Evolutionary conservation across 2,329 filamentous ascomycete genomes (phyloP), one percentile per base, ranked within the genome.

Genomic region (Nemania abortiva): DNA sequence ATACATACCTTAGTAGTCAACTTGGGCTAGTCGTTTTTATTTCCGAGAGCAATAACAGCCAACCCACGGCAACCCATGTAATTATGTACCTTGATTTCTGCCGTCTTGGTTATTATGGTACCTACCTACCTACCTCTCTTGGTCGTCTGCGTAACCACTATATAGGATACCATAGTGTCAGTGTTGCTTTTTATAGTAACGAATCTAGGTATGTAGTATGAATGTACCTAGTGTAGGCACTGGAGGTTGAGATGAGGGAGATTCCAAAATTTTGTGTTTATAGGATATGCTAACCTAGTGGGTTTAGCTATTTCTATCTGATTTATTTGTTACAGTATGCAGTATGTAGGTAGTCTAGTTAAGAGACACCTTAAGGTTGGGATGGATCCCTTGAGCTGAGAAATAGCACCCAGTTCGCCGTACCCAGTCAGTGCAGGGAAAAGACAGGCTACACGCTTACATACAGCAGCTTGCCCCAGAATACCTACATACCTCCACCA

Each of bases 401-500:
- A 49, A 49, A 18, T 9, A 11, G 6, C n/a, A 24, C 18, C 39
- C 6, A 42, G 39, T 42, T 15, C 39, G 13, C 15, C 39, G 13
- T 42, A 18, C 39, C 39, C 15, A 15, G 13, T 18, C 5, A 15
- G 15, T 18, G 15, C 15, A 42, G 39, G 6, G 39, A 13, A 42
- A 18, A 42, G 10, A 15, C 39, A 42, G 6, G 39, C 34, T 37
- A 37, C 34, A 27, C 2, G 24, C 39, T 42, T 10, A 50, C 9
- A 18, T 50, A 22, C n/a, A 22, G 47, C n/a, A 50, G 47, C 22
- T 52, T 31, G 50, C 50, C 22, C 50, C 47, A 50, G 50, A 53
- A 53, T 20, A 11, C 20, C 50, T 53, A 11, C 50, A 53, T 20
- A 11, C 20, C 50, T 53, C 27, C 50, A 18, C 50, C 50, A n/a